Conservation (phyloP, 345 rosid genomes). For the Corymbia maculata region DNA sequence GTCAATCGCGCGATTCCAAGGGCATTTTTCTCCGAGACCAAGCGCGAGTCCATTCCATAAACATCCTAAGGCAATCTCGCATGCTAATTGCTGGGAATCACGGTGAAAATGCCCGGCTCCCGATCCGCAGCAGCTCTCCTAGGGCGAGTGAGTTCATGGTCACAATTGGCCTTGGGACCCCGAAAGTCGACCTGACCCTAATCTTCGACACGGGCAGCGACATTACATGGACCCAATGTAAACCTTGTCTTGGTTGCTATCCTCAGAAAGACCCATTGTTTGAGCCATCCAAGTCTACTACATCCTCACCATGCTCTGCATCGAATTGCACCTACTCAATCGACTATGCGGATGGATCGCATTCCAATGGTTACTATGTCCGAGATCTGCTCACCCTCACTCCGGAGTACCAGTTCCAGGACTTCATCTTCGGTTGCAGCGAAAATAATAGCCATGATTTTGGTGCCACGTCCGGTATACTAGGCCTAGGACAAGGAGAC, state of each 20-base stretch:
- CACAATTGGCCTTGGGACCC: constrained; percentile 10
- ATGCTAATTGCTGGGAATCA: neutral
- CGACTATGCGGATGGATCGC: neutral
- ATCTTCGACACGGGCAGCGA: constrained; percentile 14
- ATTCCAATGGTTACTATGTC: neutral
- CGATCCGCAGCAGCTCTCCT: neutral
- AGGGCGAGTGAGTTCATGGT: neutral
- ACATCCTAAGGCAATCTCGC: neutral
- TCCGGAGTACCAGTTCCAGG: neutral
- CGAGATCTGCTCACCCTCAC: constrained; percentile 9
- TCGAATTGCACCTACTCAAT: neutral
- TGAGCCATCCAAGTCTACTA: constrained; percentile 9
- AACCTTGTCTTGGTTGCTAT: neutral
- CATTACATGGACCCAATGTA: constrained; percentile 9
- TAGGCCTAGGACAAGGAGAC: constrained; percentile 1
- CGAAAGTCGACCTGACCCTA: neutral
- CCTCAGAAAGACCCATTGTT: neutral
- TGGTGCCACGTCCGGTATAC: constrained; percentile 1
- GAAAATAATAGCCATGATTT: neutral
- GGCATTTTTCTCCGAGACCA: neutral
- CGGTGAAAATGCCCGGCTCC: neutral
- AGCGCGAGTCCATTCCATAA: neutral
- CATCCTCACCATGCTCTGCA: neutral
- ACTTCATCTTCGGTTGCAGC: constrained; percentile 16
- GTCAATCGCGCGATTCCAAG: neutral